Evolutionary conservation across 2,329 filamentous ascomycete genomes (phyloP).

Genomic region (Alternaria incomplexa): DNA sequence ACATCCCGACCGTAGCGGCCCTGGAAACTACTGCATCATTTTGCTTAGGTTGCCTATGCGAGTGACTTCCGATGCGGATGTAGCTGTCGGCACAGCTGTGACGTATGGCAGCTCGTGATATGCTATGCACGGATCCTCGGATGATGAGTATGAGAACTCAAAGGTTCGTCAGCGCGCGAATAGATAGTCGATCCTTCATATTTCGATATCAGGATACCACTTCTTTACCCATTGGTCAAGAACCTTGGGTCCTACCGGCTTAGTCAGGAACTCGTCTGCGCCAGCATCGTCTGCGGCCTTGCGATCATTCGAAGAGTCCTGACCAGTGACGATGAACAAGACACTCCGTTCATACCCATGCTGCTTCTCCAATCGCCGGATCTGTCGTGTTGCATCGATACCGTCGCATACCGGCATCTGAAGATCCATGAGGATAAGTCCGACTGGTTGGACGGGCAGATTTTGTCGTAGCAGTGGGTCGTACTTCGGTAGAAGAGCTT

Average conservation of each 20-base stretch:
- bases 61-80: background rate
- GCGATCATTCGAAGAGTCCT: slow-evolving; percentile 37
- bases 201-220: slow-evolving; percentile 24
- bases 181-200: background rate
- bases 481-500: slow-evolving; percentile 3
- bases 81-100: background rate
- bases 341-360: slow-evolving; percentile 29
- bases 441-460: slow-evolving; percentile 23
- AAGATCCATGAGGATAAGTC: slow-evolving; percentile 51
- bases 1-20: background rate
- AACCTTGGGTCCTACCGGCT: slow-evolving; percentile 40
- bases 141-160: background rate
- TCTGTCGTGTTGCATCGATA: slow-evolving; percentile 43
- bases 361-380: slow-evolving; percentile 40
- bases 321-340: slow-evolving; percentile 44
- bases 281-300: slow-evolving; percentile 33
- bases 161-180: background rate
- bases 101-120: background rate
- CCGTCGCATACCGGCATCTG: slow-evolving; percentile 52
- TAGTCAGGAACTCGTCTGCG: slow-evolving; percentile 39
- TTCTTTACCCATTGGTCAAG: slow-evolving; percentile 31
- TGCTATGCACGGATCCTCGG: background rate
- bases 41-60: background rate
- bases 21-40: background rate
- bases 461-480: slow-evolving; percentile 12